Evolutionary conservation across 2,329 filamentous ascomycete species (phyloP).

Genomic region (Aspergillus sp.): DNA sequence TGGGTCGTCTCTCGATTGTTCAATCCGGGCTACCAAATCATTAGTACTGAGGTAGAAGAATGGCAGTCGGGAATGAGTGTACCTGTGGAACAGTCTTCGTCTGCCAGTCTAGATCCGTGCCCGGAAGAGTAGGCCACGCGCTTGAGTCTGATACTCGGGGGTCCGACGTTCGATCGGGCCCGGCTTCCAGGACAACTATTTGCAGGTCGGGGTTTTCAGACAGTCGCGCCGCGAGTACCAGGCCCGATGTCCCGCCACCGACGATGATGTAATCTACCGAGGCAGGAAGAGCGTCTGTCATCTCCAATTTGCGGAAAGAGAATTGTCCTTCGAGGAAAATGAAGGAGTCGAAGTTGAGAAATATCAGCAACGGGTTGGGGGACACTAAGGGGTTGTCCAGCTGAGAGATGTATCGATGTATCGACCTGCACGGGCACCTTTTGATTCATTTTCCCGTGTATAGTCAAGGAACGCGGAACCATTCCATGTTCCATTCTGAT

Average conservation of each 20-base stretch:
- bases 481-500: too few species aligned
- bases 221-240: slow-evolving; percentile 3
- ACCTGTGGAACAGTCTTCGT: slow-evolving; percentile 1
- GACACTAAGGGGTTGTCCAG: too few species aligned
- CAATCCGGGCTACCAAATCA: background rate
- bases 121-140: background rate
- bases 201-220: background rate
- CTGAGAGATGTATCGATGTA: too few species aligned
- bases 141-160: background rate
- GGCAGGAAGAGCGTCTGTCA: background rate
- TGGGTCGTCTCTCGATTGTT: background rate
- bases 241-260: slow-evolving; percentile 12
- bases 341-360: too few species aligned
- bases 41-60: too few species aligned
- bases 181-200: background rate
- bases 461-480: too few species aligned
- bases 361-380: too few species aligned
- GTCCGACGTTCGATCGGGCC: background rate
- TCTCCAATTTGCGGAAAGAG: too few species aligned
- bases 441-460: too few species aligned
- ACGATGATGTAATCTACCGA: background rate
- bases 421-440: too few species aligned
- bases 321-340: too few species aligned
- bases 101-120: slow-evolving; percentile 10
- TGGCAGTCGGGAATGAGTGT: background rate